A percentile compares a stretch with the other conserved stretches of the same genome.
These are phyloP conservation scores for Phytopythium delawarense DNA, from an alignment of 352 stramenopile species.

Conservation along the genomic window DNA sequence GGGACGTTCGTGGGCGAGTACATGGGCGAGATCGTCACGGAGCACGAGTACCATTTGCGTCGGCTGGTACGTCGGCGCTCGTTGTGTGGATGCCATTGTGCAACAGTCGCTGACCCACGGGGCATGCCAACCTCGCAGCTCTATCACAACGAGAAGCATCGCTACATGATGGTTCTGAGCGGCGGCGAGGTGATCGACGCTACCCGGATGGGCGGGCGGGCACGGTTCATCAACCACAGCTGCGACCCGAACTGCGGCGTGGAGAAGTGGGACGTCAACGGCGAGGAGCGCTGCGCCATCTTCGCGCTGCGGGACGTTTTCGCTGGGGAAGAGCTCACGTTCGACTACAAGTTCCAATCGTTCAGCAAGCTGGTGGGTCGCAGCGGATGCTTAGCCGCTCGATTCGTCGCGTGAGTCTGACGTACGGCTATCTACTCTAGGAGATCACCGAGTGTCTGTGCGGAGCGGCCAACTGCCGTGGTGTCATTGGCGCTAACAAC, in stretches of 20 bases:
- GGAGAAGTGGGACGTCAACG: conserved; percentile 92
- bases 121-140: conserved; percentile 20
- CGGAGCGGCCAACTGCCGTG: conserved; percentile 52
- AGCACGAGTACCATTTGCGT: conserved; percentile 78
- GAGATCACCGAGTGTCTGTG: conserved; percentile 74
- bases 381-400: neutral
- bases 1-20: conserved; percentile 79
- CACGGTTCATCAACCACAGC: conserved; percentile 96
- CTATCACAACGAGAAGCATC: conserved; percentile 82
- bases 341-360: conserved; percentile 94
- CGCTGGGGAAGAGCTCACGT: conserved; percentile 90
- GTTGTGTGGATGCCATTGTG: neutral
- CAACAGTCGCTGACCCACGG: conserved; percentile 1
- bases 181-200: conserved; percentile 87
- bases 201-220: conserved; percentile 87
- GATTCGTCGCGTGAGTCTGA: neutral
- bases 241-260: conserved; percentile 93
- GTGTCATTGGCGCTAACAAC: conserved; percentile 75
- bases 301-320: conserved; percentile 89
- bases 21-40: conserved; percentile 80
- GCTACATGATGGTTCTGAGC: conserved; percentile 84
- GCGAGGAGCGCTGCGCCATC: conserved; percentile 94
- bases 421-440: conserved; percentile 11
- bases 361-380: conserved; percentile 40
- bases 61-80: conserved; percentile 40